Percentiles rank a stretch among this genome's conserved stretches.
phyloP scores from a whole-genome alignment of 1,284 basidiomycete genomes.

The Puccinia sorghi region DNA sequence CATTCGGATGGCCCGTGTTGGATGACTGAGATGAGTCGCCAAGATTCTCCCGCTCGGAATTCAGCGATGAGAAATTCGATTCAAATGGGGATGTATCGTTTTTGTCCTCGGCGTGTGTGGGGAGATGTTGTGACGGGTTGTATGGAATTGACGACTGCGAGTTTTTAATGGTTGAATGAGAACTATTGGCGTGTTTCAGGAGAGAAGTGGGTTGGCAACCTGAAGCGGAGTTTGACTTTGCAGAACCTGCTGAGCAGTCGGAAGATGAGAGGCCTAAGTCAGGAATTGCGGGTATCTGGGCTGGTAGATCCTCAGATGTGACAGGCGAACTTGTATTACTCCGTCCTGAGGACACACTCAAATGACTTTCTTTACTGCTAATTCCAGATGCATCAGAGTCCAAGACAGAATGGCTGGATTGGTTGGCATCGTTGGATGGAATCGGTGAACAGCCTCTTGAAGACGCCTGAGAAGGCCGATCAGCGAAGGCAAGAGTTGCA shows the following conservation, averaged over 20 bases:
- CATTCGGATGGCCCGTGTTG: conserved; percentile 31
- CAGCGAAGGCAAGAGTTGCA: conserved; percentile 51
- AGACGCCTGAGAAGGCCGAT: conserved; percentile 50
- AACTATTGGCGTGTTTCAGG: conserved; percentile 44
- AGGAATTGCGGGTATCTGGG: conserved; percentile 43
- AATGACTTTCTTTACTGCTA: conserved; percentile 54
- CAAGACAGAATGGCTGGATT: not conserved
- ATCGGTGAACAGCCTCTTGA: conserved; percentile 5
- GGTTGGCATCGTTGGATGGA: conserved; percentile 8
- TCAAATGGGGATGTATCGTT: not conserved
- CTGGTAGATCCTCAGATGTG: conserved; percentile 53
- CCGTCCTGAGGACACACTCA: conserved; percentile 54
- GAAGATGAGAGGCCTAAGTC: conserved; percentile 30
- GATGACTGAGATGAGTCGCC: not conserved
- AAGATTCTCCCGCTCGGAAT: not conserved
- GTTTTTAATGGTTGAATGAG: conserved; percentile 48
- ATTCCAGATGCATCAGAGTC: conserved; percentile 52
- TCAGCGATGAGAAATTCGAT: not conserved
- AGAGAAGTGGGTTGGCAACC: not conserved
- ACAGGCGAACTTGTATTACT: conserved; percentile 54
- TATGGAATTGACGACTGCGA: conserved; percentile 13
- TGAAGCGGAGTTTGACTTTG: conserved; percentile 38
- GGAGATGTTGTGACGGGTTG: conserved; percentile 22
- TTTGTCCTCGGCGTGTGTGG: conserved; percentile 19
- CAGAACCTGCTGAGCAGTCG: conserved; percentile 49